Percentiles rank a stretch among this genome's conserved stretches.
phyloP scores from a whole-genome alignment of 352 stramenopile species.

The Aphanomyces stellatus region DNA sequence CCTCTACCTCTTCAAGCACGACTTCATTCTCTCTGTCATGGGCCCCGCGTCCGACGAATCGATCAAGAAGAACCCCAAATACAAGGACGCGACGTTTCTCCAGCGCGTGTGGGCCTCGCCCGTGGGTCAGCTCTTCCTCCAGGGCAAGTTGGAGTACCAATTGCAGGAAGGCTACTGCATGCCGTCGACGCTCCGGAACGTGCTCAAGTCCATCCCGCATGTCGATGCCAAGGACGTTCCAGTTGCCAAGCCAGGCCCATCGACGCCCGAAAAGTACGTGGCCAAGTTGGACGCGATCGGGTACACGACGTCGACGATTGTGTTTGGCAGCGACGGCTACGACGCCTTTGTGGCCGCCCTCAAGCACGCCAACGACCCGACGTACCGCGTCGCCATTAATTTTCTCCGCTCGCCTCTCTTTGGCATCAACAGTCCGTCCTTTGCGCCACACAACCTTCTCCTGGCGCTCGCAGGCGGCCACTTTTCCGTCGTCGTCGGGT shows the following conservation, averaged over 20 bases:
- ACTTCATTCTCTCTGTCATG: not conserved
- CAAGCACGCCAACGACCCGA: conserved; percentile 1
- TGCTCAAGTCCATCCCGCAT: conserved; percentile 1
- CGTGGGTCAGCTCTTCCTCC: conserved; percentile 12
- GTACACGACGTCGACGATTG: not conserved
- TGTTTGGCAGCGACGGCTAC: conserved; percentile 14
- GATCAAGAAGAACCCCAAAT: conserved; percentile 7
- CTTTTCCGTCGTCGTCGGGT: conserved; percentile 15
- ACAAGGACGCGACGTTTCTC: not conserved
- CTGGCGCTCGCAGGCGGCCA: conserved; percentile 5
- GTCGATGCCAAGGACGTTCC: not conserved
- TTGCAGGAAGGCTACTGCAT: conserved; percentile 16
- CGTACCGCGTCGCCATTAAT: conserved; percentile 16
- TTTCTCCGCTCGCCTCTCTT: conserved; percentile 19
- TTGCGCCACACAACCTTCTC: conserved; percentile 8
- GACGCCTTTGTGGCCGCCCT: not conserved
- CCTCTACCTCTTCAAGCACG: not conserved
- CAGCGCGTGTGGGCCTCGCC: not conserved
- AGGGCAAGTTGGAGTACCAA: conserved; percentile 5
- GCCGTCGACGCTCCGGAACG: conserved; percentile 1
- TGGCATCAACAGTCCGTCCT: not conserved
- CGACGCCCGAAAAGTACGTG: not conserved
- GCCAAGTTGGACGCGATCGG: not conserved
- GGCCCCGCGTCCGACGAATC: not conserved
- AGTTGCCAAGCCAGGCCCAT: not conserved